These are phyloP conservation scores for Gossypioides kirkii DNA, from an alignment of 345 rosid genomes.

Conservation along the genomic window DNA sequence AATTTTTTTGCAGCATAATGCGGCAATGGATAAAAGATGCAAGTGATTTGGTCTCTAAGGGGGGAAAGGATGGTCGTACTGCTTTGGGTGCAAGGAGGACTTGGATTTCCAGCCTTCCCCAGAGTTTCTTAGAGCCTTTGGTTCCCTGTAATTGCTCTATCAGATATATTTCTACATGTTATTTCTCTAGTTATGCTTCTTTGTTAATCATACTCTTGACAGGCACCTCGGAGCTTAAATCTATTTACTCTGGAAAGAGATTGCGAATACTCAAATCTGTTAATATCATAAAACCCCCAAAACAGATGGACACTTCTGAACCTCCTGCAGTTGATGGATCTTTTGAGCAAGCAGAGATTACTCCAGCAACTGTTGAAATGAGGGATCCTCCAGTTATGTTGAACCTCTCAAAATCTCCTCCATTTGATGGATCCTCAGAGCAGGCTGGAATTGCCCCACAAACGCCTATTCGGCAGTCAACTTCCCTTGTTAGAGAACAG, in stretches of 20 bases:
- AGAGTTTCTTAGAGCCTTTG: conserved; percentile 43
- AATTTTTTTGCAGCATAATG: conserved; percentile 42
- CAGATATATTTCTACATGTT: background rate
- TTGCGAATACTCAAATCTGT: conserved; percentile 16
- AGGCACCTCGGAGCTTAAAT: conserved; percentile 53
- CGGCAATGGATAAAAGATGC: conserved; percentile 48
- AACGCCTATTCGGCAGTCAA: conserved; percentile 44
- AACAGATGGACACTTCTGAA: conserved; percentile 13
- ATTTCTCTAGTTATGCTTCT: conserved; percentile 8
- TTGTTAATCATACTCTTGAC: conserved; percentile 28
- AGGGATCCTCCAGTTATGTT: background rate
- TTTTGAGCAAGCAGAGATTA: conserved; percentile 14
- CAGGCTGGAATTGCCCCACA: conserved; percentile 57
- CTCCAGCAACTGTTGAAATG: background rate
- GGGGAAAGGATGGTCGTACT: conserved; percentile 37
- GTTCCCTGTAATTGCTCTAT: conserved; percentile 51
- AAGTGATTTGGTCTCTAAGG: conserved; percentile 53
- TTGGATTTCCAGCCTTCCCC: conserved; percentile 28
- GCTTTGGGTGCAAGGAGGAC: conserved; percentile 42
- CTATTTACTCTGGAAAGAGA: conserved; percentile 32
- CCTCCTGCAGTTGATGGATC: conserved; percentile 14
- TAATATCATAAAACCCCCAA: conserved; percentile 16
- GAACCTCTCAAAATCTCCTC: conserved; percentile 12
- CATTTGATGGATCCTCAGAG: conserved; percentile 18
- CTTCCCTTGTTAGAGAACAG: conserved; percentile 23